Conservation (phyloP, 805 yeast genomes). For the Monosporozyma aquatica region DNA sequence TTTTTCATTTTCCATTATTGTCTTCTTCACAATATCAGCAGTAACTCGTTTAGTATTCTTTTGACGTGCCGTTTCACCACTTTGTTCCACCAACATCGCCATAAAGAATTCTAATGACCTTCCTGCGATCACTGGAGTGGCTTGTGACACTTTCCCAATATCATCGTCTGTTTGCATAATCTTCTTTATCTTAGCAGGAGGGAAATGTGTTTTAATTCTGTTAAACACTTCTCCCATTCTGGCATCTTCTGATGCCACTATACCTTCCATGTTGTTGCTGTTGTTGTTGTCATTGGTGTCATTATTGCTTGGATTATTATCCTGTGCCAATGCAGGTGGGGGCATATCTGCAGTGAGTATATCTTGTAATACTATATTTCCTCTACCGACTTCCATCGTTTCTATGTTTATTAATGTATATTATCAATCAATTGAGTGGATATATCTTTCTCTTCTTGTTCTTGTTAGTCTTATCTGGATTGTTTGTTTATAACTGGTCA, state of each 20-base stretch:
- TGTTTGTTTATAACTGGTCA: too few relatives aligned
- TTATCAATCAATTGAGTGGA: neutral
- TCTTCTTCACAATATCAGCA: slow-evolving; percentile 73
- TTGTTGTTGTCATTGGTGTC: slow-evolving; percentile 3
- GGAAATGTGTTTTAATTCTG: slow-evolving; percentile 69
- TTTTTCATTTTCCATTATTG: slow-evolving; percentile 77
- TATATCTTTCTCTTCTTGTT: too few relatives aligned
- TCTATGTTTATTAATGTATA: neutral
- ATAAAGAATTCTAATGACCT: slow-evolving; percentile 88
- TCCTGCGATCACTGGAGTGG: slow-evolving; percentile 97
- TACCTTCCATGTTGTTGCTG: neutral
- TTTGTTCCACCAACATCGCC: slow-evolving; percentile 78
- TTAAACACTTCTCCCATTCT: slow-evolving; percentile 23
- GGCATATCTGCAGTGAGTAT: slow-evolving; percentile 2
- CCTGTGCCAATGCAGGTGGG: neutral
- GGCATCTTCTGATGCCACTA: too few relatives aligned
- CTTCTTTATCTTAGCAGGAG: slow-evolving; percentile 89
- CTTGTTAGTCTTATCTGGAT: too few relatives aligned
- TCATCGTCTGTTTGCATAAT: slow-evolving; percentile 98
- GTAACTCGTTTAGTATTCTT: slow-evolving; percentile 73
- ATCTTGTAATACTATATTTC: slow-evolving; percentile 1
- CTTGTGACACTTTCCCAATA: slow-evolving; percentile 96
- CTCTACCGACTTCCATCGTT: slow-evolving; percentile 5
- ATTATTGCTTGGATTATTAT: neutral
- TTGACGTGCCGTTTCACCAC: slow-evolving; percentile 66